Base-by-base conservation (phyloP, 331 rosid species). In the Pyrus hybrid region DNA sequence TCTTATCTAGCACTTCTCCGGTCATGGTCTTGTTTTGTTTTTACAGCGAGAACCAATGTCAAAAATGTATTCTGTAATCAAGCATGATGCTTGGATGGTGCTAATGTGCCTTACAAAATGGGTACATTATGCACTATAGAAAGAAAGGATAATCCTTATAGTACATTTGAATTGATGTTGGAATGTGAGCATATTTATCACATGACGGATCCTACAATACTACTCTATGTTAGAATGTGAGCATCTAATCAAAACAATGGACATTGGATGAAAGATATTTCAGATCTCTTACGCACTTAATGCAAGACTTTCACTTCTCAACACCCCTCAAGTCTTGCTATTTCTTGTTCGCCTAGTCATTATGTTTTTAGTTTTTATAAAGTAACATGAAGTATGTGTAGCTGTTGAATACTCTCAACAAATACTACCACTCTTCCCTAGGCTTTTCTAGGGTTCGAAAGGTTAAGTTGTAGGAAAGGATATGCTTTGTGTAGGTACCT, bases 1-100 rank as follows among this genome's bases (percentile, higher is more conserved):
- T 73, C 72, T 76, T 82, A 75, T 74, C 76, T 71, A 37, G 60
- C 11, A 3, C 67, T 41, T 73, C 75, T 73, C 83, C 64, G 67
- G 56, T 79, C 63, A 83, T 88, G 89, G 82, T 61, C 85, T 23
- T 26, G 37, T 62, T 80, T 85, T 83, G 84, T 75, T 79, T 81
- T 71, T 83, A 69, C 81, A 51, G 30, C 21, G 26, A 58, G 64
- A 67, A 83, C 63, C 62, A 67, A 79, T 79, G 87, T 13, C 57
- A 6, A 49, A 16, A 16, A 16, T 49, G n/a, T 2, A 16, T 49
- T 49, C 56, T 16, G 56, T 6, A 49, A 49, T 49, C n/a, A 16
- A 49, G 56, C 56, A 49, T 49, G 7, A 51, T 51, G 57, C 56
- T 49, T 49, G n/a, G 56, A 37, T 9, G 57, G 57, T 51, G 57